Evolutionary conservation across 1,284 basidiomycete genomes (phyloP), one percentile per base, ranked within the genome.

Genomic region (Inonotus hispidus): DNA sequence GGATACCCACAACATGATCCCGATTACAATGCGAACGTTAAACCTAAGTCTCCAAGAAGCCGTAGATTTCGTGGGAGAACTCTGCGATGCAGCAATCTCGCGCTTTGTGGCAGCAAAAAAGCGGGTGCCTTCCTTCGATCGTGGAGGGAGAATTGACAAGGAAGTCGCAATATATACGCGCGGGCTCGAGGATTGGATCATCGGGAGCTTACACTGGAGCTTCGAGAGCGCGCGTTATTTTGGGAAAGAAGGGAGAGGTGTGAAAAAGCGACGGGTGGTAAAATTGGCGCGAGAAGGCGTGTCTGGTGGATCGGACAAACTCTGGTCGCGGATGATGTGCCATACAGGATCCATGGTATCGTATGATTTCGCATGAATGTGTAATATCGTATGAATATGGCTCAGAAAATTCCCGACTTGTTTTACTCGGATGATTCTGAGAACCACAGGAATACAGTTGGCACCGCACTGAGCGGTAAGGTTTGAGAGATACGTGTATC

Each of bases 181-280:
- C 11, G 71, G 71, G 14, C 65, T 74, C 19, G 66, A 69, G 55
- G 68, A 71, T 60, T 74, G 72, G 72, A 70, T 73, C 43, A 65
- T 69, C 37, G 72, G 71, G n/a, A 65, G 65, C 32, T 59, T 72
- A 37, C 68, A 72, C 21, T 74, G 72, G 72, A 71, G 70, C 64
- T 74, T 72, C 66, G 65, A 69, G 60, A 68, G 74, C n/a, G 69
- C 70, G 59, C 68, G 77, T 16, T 78, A 79, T 67, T 77, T 79
- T 63, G 75, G 74, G 21, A 68, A 70, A 58, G 63, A 65, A 16
- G 76, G 75, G 3, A 56, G 58, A 8, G 64, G 69, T 60, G 71
- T 77, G 49, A 75, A 73, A 70, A 68, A 66, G 50, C 69, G 67
- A 11, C 67, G 74, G 23, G 62, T 70, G n/a, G 72, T 78, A n/a